Conservation (phyloP, 2,329 filamentous ascomycete genomes). For the Scytalidium lignicola region DNA sequence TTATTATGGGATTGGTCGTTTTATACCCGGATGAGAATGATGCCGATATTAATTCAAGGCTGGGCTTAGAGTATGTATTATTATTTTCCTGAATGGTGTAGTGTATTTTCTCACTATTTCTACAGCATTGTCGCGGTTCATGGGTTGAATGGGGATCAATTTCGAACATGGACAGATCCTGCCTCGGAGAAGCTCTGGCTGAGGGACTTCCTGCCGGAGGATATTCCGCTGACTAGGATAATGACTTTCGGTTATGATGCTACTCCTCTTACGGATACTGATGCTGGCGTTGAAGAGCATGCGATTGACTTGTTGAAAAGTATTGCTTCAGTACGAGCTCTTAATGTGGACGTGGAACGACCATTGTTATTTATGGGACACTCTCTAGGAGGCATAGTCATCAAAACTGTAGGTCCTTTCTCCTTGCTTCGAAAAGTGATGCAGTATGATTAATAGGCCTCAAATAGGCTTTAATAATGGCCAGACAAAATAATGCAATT, state of each 20-base stretch:
- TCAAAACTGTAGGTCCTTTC: conserved; percentile 4
- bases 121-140: conserved; percentile 23
- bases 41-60: background rate
- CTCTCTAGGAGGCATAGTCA: conserved; percentile 12
- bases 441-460: background rate
- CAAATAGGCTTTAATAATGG: background rate
- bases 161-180: conserved; percentile 21
- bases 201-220: conserved; percentile 24
- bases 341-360: conserved; percentile 4
- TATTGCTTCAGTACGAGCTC: background rate
- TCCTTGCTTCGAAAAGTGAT: background rate
- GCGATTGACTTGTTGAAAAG: conserved; percentile 10
- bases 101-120: background rate
- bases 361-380: conserved; percentile 15
- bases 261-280: conserved; percentile 12
- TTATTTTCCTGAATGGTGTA: too few species aligned
- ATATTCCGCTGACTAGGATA: conserved; percentile 28
- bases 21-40: background rate
- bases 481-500: background rate
- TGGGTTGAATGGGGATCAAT: conserved; percentile 22
- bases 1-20: background rate
- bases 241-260: conserved; percentile 31
- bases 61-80: background rate
- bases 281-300: conserved; percentile 11
- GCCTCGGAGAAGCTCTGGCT: conserved; percentile 20